A percentile compares a stretch with the other conserved stretches of the same genome.
phyloP scores from a whole-genome alignment of 768 basidiomycete species.

The Mycena venus region DNA sequence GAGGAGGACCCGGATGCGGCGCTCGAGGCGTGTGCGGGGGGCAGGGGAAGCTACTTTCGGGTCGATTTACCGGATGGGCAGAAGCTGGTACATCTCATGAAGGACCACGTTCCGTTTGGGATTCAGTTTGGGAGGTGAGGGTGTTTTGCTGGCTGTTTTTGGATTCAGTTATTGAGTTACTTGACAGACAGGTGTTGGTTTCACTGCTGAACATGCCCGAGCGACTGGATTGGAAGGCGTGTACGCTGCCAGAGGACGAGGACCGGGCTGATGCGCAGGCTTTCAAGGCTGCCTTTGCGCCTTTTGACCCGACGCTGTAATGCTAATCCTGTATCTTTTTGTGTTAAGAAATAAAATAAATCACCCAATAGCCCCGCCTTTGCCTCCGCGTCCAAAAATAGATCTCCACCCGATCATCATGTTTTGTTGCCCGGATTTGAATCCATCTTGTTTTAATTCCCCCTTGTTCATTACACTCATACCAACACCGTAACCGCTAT shows the following conservation, averaged over 20 bases:
- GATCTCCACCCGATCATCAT: neutral
- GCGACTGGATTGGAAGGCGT: slow-evolving; percentile 93
- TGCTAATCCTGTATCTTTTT: neutral
- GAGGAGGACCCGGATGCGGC: slow-evolving; percentile 78
- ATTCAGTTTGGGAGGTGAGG: slow-evolving; percentile 94
- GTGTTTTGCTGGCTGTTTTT: neutral
- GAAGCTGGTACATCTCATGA: slow-evolving; percentile 89
- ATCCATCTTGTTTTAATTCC: neutral
- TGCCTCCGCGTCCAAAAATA: slow-evolving; percentile 8
- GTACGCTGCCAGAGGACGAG: slow-evolving; percentile 84
- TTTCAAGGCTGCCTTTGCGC: slow-evolving; percentile 87
- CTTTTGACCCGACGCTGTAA: slow-evolving; percentile 70
- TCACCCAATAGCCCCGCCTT: neutral
- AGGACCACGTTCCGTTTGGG: slow-evolving; percentile 82
- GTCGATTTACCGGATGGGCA: slow-evolving; percentile 91
- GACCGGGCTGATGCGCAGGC: slow-evolving; percentile 86
- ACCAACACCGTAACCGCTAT: slow-evolving; percentile 15
- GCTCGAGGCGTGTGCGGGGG: slow-evolving; percentile 63
- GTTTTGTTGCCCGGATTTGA: neutral
- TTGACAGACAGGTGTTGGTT: slow-evolving; percentile 81
- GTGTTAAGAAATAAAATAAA: neutral
- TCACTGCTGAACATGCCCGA: slow-evolving; percentile 81
- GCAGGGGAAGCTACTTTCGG: slow-evolving; percentile 86
- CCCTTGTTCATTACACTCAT: slow-evolving; percentile 5
- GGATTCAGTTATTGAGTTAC: neutral